Conservation (phyloP, 345 rosid species). For the Populus deltoides region DNA sequence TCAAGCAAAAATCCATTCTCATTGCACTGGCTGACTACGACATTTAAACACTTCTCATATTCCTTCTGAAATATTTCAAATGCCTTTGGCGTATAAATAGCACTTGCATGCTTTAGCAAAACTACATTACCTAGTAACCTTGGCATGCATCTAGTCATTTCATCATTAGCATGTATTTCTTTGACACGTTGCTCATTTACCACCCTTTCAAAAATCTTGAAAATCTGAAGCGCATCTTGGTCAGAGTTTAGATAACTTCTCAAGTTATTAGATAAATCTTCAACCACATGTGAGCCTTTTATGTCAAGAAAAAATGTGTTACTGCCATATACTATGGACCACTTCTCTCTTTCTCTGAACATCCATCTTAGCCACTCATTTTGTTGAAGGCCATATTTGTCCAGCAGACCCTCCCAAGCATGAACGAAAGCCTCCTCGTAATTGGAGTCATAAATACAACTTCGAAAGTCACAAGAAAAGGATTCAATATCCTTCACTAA, state of each 20-base stretch:
- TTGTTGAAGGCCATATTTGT: neutral
- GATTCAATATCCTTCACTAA: slow-evolving; percentile 12
- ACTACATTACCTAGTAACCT: neutral
- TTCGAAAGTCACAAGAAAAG: slow-evolving; percentile 25
- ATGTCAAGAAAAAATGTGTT: neutral
- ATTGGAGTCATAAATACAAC: neutral
- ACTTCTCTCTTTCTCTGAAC: neutral
- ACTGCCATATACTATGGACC: neutral
- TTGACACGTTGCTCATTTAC: neutral
- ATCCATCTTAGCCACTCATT: neutral
- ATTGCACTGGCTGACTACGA: slow-evolving; percentile 24
- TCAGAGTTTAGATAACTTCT: slow-evolving; percentile 1
- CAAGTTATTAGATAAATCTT: neutral
- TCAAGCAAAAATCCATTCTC: slow-evolving; percentile 18
- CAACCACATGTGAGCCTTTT: neutral
- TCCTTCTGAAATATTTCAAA: slow-evolving; percentile 2
- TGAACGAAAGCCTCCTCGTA: neutral
- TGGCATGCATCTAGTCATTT: neutral
- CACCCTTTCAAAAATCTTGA: neutral
- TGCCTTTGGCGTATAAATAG: neutral
- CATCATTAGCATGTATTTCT: neutral
- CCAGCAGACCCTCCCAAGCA: slow-evolving; percentile 3
- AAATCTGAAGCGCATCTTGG: neutral
- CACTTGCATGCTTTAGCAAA: slow-evolving; percentile 6
- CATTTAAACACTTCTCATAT: slow-evolving; percentile 20